phyloP scores from a whole-genome alignment of 2,329 filamentous ascomycete genomes.

The Didymella arachidicola region DNA sequence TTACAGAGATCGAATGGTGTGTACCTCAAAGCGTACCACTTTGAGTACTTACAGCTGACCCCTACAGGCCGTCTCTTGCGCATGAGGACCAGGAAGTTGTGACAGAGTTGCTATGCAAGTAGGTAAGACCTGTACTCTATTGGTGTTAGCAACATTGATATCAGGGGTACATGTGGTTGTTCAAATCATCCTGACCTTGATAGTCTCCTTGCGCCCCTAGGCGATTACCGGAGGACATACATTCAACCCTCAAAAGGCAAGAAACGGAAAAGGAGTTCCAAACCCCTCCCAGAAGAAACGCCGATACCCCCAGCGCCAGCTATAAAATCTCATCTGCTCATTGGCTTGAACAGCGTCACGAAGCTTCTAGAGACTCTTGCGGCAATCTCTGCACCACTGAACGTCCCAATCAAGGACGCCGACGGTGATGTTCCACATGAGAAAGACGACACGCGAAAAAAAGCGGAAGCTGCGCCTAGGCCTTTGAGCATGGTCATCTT shows the following conservation, averaged over 20 bases:
- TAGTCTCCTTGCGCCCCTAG: constrained; percentile 70
- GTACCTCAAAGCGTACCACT: constrained; percentile 18
- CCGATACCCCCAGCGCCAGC: constrained; percentile 54
- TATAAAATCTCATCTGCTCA: constrained; percentile 64
- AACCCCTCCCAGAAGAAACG: constrained; percentile 3
- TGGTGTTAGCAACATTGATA: no score
- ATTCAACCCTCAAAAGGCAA: constrained; percentile 67
- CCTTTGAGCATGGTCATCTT: constrained; percentile 42
- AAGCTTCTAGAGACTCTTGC: constrained; percentile 62
- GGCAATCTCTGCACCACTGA: constrained; percentile 28
- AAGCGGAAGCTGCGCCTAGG: neutral
- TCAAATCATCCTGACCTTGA: constrained; percentile 12
- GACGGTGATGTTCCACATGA: neutral
- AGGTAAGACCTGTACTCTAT: constrained; percentile 37
- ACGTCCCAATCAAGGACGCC: neutral
- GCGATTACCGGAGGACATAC: constrained; percentile 65
- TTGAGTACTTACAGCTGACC: constrained; percentile 12
- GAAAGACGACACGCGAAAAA: neutral
- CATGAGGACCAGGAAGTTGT: constrained; percentile 68
- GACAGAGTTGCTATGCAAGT: constrained; percentile 73
- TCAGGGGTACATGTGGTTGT: neutral
- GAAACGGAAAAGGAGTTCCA: constrained; percentile 58
- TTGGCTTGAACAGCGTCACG: constrained; percentile 71
- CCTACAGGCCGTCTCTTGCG: constrained; percentile 66
- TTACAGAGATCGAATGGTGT: constrained; percentile 68